Evolutionary conservation across 1,284 basidiomycete genomes (phyloP).

Genomic region (Cutaneotrichosporon cavernicola): DNA sequence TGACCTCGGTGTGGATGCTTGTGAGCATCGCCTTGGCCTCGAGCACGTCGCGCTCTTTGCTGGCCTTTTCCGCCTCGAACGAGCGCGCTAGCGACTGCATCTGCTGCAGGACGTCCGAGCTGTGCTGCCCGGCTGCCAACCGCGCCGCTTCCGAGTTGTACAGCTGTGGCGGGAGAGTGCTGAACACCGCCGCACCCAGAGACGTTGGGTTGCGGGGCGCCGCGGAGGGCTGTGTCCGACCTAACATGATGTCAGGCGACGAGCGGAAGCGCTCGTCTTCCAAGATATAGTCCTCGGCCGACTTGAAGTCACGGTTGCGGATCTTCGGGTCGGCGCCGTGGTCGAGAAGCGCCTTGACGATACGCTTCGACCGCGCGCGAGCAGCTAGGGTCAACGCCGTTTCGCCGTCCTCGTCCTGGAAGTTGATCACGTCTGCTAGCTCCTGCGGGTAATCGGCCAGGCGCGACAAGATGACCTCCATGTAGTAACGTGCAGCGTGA

Average conservation of each 20-base stretch:
- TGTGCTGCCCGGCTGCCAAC: slow-evolving; percentile 76
- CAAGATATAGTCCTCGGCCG: slow-evolving; percentile 96
- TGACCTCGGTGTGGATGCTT: slow-evolving; percentile 88
- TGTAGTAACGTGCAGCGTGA: slow-evolving; percentile 96
- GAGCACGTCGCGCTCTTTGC: slow-evolving; percentile 86
- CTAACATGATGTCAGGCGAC: slow-evolving; percentile 60
- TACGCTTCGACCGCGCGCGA: slow-evolving; percentile 89
- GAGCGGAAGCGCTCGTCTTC: slow-evolving; percentile 97
- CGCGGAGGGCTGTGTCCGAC: slow-evolving; percentile 14
- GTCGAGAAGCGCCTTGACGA: slow-evolving; percentile 93
- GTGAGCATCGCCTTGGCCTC: slow-evolving; percentile 85
- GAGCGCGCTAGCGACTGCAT: slow-evolving; percentile 86
- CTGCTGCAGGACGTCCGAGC: slow-evolving; percentile 81
- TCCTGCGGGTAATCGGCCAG: slow-evolving; percentile 95
- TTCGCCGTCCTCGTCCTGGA: slow-evolving; percentile 98
- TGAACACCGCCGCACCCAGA: slow-evolving; percentile 25
- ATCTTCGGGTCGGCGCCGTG: slow-evolving; percentile 97
- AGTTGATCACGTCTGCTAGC: slow-evolving; percentile 97
- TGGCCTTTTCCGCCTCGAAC: slow-evolving; percentile 87
- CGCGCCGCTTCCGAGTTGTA: slow-evolving; percentile 87
- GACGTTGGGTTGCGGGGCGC: slow-evolving; percentile 18
- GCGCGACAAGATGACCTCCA: slow-evolving; percentile 90
- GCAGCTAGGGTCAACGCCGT: slow-evolving; percentile 97
- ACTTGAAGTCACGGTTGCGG: slow-evolving; percentile 92
- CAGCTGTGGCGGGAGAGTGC: slow-evolving; percentile 59